A percentile compares a stretch with the other conserved stretches of the same genome.
These are phyloP conservation scores for Metschnikowia cubensis DNA, from an alignment of 805 yeast species.

Conservation along the genomic window DNA sequence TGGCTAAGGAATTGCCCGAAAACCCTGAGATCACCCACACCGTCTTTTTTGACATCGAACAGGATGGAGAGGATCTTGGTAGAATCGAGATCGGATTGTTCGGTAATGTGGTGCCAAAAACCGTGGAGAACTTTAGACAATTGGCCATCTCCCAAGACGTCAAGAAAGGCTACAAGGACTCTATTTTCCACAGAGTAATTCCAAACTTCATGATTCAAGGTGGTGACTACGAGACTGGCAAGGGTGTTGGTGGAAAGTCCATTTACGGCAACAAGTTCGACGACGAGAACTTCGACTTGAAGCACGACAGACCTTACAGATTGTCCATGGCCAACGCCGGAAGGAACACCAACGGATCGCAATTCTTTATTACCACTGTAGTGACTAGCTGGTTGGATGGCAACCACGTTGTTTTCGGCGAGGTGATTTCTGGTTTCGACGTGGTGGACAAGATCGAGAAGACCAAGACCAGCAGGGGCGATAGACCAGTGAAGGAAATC, in stretches of 20 bases:
- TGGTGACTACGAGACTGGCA: conserved; percentile 73
- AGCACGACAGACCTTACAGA: conserved; percentile 66
- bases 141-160: conserved; percentile 62
- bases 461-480: conserved; percentile 65
- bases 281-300: conserved; percentile 73
- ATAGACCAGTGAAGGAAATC: conserved; percentile 66
- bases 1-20: conserved; percentile 23
- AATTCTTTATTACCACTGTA: conserved; percentile 92
- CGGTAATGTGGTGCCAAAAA: conserved; percentile 82
- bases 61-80: conserved; percentile 75
- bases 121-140: conserved; percentile 84
- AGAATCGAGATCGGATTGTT: conserved; percentile 82
- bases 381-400: conserved; percentile 90
- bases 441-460: conserved; percentile 71
- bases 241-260: conserved; percentile 78
- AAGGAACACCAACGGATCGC: conserved; percentile 80
- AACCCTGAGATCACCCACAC: conserved; percentile 64
- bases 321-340: conserved; percentile 82
- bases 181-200: conserved; percentile 72
- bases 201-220: conserved; percentile 80
- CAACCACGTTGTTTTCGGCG: conserved; percentile 94
- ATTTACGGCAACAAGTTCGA: conserved; percentile 69
- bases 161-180: conserved; percentile 55
- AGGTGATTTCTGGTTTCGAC: conserved; percentile 85
- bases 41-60: conserved; percentile 81